Evolutionary conservation across 768 basidiomycete species (phyloP).

Genomic region (Leucocoprinus leucothites): DNA sequence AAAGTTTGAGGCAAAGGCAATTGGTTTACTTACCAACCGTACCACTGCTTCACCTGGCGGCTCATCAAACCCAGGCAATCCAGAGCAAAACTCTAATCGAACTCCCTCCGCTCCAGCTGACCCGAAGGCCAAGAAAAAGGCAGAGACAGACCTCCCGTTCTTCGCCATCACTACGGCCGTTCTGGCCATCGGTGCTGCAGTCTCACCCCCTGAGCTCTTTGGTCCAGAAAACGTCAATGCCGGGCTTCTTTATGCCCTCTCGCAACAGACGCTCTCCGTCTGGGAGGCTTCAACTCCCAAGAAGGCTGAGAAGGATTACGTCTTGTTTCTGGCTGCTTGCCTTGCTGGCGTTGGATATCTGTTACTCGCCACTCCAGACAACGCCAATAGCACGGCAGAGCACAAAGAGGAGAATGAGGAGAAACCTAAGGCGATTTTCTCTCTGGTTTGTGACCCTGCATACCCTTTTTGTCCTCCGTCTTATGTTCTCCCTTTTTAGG

Average conservation of each 20-base stretch:
- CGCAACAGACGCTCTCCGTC: constrained; percentile 34
- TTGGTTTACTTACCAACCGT: constrained; percentile 1
- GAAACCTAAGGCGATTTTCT: constrained; percentile 5
- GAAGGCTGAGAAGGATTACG: constrained; percentile 36
- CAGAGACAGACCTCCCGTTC: constrained; percentile 34
- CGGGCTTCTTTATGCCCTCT: constrained; percentile 32
- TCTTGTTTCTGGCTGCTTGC: constrained; percentile 41
- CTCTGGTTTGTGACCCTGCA: constrained; percentile 28
- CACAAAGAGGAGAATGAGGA: constrained; percentile 8
- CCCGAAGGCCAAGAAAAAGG: background rate
- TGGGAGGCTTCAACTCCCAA: constrained; percentile 26
- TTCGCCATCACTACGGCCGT: constrained; percentile 58
- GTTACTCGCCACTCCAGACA: constrained; percentile 17
- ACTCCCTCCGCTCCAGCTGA: background rate
- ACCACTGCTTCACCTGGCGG: constrained; percentile 43
- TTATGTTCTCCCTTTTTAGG: constrained; percentile 29
- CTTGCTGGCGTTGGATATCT: constrained; percentile 50
- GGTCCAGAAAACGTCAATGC: constrained; percentile 18
- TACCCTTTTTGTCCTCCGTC: background rate
- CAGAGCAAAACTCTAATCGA: too few relatives aligned
- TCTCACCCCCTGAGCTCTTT: constrained; percentile 9
- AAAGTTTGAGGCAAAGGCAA: constrained; percentile 1
- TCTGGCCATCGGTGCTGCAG: constrained; percentile 53
- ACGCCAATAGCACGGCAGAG: background rate
- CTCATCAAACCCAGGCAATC: background rate